Conservation (phyloP, 2,329 filamentous ascomycete genomes). For the Aspergillus quadricinctus region DNA sequence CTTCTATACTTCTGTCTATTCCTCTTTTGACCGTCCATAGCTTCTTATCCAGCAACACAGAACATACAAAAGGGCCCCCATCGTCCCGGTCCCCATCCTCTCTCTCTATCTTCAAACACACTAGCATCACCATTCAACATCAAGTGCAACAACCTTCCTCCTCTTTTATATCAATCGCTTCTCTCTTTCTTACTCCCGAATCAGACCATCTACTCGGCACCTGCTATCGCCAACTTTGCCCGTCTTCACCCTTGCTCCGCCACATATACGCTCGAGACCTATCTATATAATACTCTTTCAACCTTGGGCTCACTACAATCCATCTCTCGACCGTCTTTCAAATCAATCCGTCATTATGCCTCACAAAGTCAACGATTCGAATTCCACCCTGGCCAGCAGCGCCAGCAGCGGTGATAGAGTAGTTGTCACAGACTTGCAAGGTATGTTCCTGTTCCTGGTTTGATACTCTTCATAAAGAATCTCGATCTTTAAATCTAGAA, state of each 20-base stretch:
- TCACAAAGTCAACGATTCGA: slow-evolving; percentile 34
- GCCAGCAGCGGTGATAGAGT: slow-evolving; percentile 27
- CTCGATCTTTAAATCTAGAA: slow-evolving; percentile 1
- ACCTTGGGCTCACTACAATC: neutral
- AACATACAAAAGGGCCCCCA: slow-evolving; percentile 2
- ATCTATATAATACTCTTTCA: neutral
- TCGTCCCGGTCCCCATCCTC: slow-evolving; percentile 2
- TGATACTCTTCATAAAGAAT: neutral
- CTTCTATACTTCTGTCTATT: slow-evolving; percentile 9
- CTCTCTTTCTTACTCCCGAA: slow-evolving; percentile 11
- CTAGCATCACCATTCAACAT: neutral
- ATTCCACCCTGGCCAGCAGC: slow-evolving; percentile 31
- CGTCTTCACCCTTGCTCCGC: slow-evolving; percentile 2
- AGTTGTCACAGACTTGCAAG: slow-evolving; percentile 26
- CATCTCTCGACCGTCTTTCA: neutral
- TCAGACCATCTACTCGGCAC: neutral
- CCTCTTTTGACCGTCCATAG: slow-evolving; percentile 4
- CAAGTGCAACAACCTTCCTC: neutral
- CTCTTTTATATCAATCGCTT: slow-evolving; percentile 4
- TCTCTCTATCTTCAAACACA: slow-evolving; percentile 1
- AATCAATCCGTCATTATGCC: slow-evolving; percentile 23
- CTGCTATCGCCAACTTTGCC: neutral
- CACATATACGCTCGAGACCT: neutral
- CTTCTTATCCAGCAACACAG: slow-evolving; percentile 1
- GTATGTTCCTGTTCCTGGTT: slow-evolving; percentile 19